phyloP scores from a whole-genome alignment of 768 basidiomycete species.

The Leccinum subtestaceum region DNA sequence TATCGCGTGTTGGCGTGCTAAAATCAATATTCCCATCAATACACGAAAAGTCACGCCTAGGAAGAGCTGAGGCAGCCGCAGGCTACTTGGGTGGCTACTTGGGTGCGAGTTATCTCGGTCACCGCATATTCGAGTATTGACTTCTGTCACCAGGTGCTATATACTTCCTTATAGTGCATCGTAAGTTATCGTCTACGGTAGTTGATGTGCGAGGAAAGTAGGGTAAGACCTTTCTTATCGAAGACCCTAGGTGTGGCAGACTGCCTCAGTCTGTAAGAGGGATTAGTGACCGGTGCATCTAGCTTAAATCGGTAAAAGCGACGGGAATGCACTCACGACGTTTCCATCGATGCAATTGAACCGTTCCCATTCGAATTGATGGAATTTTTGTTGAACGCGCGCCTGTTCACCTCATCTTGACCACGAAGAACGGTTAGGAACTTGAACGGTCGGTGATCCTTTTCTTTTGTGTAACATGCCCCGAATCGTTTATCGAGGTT shows the following conservation, averaged over 20 bases:
- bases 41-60: slow-evolving; percentile 48
- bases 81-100: slow-evolving; percentile 44
- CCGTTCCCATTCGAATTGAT: too few relatives aligned
- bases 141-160: slow-evolving; percentile 47
- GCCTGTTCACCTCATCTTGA: too few relatives aligned
- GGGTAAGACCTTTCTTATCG: not conserved
- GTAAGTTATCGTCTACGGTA: not conserved
- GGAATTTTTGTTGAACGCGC: too few relatives aligned
- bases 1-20: not conserved
- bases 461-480: not conserved
- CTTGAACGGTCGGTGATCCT: slow-evolving; percentile 13
- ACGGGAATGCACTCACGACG: slow-evolving; percentile 7
- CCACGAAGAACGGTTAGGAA: not conserved
- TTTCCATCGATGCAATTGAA: slow-evolving; percentile 6
- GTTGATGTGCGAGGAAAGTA: not conserved
- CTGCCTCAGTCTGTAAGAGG: slow-evolving; percentile 11
- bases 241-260: not conserved
- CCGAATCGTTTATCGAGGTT: not conserved
- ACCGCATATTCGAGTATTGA: slow-evolving; percentile 3
- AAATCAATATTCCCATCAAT: not conserved
- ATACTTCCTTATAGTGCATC: slow-evolving; percentile 49
- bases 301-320: slow-evolving; percentile 20
- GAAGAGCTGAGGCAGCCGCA: slow-evolving; percentile 84
- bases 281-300: slow-evolving; percentile 1
- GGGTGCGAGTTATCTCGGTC: slow-evolving; percentile 51